Percentiles rank a stretch among this genome's conserved stretches.
phyloP scores from a whole-genome alignment of 371 early-diverging fungal genomes.

The Dentiscutata heterogama region DNA sequence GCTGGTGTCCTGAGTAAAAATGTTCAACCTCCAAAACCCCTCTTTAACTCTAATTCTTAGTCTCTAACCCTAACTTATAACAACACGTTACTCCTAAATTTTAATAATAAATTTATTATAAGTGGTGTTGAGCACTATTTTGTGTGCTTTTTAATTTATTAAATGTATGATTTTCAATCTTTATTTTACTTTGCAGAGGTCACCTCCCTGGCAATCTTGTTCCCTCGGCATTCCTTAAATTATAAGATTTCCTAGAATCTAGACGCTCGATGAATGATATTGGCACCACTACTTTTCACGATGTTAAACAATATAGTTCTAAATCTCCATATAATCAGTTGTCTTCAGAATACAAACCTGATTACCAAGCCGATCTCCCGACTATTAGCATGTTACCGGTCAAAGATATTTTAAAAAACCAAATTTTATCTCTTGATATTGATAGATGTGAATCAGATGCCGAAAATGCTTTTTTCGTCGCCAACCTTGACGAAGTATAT shows the following conservation, averaged over 20 bases:
- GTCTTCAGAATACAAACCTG: background rate
- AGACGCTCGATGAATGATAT: background rate
- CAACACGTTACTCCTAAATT: background rate
- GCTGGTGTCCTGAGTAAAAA: too few species aligned
- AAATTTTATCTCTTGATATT: constrained; percentile 45
- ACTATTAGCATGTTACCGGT: constrained; percentile 50
- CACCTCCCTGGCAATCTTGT: constrained; percentile 38
- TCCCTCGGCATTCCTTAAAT: background rate
- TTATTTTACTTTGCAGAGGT: constrained; percentile 23
- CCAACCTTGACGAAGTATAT: constrained; percentile 89
- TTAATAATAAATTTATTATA: background rate
- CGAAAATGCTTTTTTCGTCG: constrained; percentile 95
- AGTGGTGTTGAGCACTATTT: background rate
- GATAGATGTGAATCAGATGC: constrained; percentile 68
- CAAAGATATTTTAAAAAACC: constrained; percentile 52
- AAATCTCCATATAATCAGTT: background rate
- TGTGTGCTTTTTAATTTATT: too few species aligned
- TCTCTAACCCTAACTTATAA: too few species aligned
- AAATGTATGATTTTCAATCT: too few species aligned
- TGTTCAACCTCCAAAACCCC: too few species aligned
- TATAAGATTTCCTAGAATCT: background rate
- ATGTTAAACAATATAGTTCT: constrained; percentile 6
- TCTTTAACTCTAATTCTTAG: too few species aligned
- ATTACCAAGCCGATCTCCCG: background rate
- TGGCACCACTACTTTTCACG: background rate